These are phyloP conservation scores for Lagenidium giganteum DNA, from an alignment of 352 stramenopile species.

Conservation along the genomic window DNA sequence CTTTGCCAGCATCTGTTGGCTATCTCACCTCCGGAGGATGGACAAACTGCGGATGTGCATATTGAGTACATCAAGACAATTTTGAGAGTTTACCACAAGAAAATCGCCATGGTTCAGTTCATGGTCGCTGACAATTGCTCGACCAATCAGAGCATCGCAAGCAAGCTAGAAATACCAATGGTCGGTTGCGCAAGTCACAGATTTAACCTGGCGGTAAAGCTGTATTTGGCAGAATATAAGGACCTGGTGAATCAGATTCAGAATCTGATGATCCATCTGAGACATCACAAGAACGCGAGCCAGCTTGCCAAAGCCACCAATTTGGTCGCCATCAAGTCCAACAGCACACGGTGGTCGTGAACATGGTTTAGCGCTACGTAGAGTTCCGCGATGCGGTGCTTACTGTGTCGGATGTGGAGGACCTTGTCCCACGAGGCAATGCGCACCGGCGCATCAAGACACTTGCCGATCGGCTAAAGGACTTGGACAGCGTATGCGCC, in stretches of 20 bases:
- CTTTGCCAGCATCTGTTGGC: conserved; percentile 3
- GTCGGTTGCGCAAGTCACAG: conserved; percentile 9
- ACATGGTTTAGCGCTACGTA: conserved; percentile 8
- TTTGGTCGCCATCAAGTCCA: conserved; percentile 1
- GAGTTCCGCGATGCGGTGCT: not conserved
- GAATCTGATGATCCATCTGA: conserved; percentile 5
- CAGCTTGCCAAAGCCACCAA: not conserved
- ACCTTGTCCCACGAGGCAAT: not conserved
- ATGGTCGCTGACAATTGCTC: conserved; percentile 16
- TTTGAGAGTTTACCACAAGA: conserved; percentile 8
- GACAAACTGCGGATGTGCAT: conserved; percentile 9
- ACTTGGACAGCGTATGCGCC: conserved; percentile 18
- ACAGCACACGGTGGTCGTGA: conserved; percentile 7
- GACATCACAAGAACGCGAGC: not conserved
- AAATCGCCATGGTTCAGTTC: conserved; percentile 16
- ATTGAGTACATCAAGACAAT: not conserved
- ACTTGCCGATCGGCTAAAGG: conserved; percentile 8
- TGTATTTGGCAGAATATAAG: too few relatives aligned
- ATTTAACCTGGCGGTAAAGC: conserved; percentile 9
- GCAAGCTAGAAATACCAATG: conserved; percentile 1
- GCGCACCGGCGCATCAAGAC: conserved; percentile 3
- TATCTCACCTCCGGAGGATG: conserved; percentile 5
- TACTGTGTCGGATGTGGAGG: conserved; percentile 1
- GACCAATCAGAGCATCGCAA: conserved; percentile 11
- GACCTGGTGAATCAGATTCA: conserved; percentile 2